Percentiles rank a stretch among this genome's conserved stretches.
Conservation (phyloP, 2,329 filamentous ascomycete species). For the Fusarium sp. region DNA sequence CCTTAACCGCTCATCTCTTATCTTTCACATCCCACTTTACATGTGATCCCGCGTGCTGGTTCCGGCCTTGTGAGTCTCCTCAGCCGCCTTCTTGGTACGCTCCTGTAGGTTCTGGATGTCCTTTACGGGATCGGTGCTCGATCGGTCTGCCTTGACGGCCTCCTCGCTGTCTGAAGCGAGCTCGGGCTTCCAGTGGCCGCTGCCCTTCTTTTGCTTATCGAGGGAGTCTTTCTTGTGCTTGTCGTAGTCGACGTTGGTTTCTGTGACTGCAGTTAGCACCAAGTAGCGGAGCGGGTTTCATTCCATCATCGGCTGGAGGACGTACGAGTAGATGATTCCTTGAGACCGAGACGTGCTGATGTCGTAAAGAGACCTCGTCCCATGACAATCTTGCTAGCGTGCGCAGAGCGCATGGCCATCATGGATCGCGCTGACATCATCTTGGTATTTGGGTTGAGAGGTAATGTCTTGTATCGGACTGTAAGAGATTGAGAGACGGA, state of each 20-base stretch:
- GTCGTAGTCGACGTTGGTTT: slow-evolving; percentile 56
- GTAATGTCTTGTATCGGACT: not conserved
- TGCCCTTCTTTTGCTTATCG: slow-evolving; percentile 73
- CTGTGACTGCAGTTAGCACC: slow-evolving; percentile 31
- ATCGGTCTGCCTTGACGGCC: slow-evolving; percentile 73
- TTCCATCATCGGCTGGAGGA: slow-evolving; percentile 1
- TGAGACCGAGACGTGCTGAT: slow-evolving; percentile 45
- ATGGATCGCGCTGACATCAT: slow-evolving; percentile 41
- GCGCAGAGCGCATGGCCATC: slow-evolving; percentile 40
- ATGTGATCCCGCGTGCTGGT: slow-evolving; percentile 59
- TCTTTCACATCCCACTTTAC: slow-evolving; percentile 41
- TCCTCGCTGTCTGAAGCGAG: slow-evolving; percentile 83
- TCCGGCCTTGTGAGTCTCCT: slow-evolving; percentile 57
- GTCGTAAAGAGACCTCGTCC: slow-evolving; percentile 43
- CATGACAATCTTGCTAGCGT: slow-evolving; percentile 34
- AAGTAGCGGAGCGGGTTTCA: too few relatives aligned
- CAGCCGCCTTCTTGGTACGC: slow-evolving; percentile 63
- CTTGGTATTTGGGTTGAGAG: not conserved
- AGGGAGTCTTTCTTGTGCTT: slow-evolving; percentile 69
- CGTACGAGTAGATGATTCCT: slow-evolving; percentile 52
- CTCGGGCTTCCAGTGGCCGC: slow-evolving; percentile 79
- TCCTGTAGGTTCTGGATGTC: slow-evolving; percentile 63
- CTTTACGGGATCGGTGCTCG: slow-evolving; percentile 44
- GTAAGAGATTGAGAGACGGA: not conserved
- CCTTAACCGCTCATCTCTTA: slow-evolving; percentile 1